Percentiles rank a stretch among this genome's conserved stretches.
phyloP scores from a whole-genome alignment of 2,329 filamentous ascomycete species.

The Pseudopithomyces maydicus region DNA sequence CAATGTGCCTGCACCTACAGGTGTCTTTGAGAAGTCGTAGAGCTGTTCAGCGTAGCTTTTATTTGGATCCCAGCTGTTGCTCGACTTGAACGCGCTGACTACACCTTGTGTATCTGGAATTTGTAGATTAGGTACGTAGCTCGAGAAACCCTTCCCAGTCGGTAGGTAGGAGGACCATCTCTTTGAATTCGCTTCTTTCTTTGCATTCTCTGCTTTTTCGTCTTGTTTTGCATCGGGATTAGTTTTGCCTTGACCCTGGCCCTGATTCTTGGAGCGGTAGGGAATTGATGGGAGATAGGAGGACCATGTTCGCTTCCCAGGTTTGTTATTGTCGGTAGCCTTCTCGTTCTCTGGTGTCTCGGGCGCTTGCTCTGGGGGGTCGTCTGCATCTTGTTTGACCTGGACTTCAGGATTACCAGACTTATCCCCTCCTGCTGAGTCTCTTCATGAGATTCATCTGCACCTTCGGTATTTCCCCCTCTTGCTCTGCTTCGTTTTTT shows the following conservation, averaged over 20 bases:
- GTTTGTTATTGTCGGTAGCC: conserved; percentile 16
- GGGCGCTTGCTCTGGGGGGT: conserved; percentile 38
- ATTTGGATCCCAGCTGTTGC: conserved; percentile 52
- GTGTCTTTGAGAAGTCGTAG: conserved; percentile 57
- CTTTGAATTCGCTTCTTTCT: conserved; percentile 42
- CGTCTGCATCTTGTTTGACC: conserved; percentile 19
- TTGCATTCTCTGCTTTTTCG: conserved; percentile 34
- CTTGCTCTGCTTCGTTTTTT: conserved; percentile 17
- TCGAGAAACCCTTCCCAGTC: conserved; percentile 54
- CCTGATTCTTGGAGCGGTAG: conserved; percentile 34
- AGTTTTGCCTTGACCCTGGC: conserved; percentile 14
- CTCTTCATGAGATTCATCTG: conserved; percentile 9
- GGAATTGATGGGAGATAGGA: conserved; percentile 48
- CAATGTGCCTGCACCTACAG: conserved; percentile 54
- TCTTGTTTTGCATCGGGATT: conserved; percentile 27
- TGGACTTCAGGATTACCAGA: conserved; percentile 4
- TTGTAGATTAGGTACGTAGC: conserved; percentile 50
- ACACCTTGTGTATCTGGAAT: conserved; percentile 46
- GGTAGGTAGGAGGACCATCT: conserved; percentile 55
- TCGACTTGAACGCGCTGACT: conserved; percentile 52
- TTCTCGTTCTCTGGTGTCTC: conserved; percentile 30
- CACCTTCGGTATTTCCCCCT: conserved; percentile 11
- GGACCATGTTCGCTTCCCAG: conserved; percentile 42
- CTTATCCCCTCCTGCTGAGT: conserved; percentile 6
- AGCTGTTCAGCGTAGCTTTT: conserved; percentile 57